Conservation (phyloP, 768 basidiomycete species). For the Chiua virens region DNA sequence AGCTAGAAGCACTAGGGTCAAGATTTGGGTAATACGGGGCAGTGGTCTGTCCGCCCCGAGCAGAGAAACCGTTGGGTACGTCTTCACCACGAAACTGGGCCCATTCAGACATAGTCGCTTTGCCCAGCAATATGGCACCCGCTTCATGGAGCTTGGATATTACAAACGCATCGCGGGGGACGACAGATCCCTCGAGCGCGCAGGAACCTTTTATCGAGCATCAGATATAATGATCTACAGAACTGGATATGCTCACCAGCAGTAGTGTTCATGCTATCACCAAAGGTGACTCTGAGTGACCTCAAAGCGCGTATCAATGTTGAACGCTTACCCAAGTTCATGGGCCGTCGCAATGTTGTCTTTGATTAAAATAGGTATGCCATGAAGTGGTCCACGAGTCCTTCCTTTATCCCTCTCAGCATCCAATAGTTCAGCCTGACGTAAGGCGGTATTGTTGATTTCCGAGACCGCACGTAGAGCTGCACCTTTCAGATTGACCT, state of each 20-base stretch:
- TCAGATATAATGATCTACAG: background rate
- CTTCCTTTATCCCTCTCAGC: constrained; percentile 47
- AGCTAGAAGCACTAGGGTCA: constrained; percentile 41
- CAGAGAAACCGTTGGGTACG: constrained; percentile 44
- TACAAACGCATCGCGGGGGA: constrained; percentile 36
- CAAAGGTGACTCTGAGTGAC: background rate
- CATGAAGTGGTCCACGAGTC: constrained; percentile 51
- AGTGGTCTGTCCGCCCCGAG: constrained; percentile 44
- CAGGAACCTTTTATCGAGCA: constrained; percentile 30
- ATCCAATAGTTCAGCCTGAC: constrained; percentile 51
- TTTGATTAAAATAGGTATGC: constrained; percentile 60
- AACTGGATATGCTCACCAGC: constrained; percentile 38
- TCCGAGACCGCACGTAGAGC: constrained; percentile 59
- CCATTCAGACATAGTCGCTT: constrained; percentile 45
- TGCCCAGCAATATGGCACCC: constrained; percentile 41
- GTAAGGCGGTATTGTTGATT: constrained; percentile 51
- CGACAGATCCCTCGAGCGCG: constrained; percentile 39
- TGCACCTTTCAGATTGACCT: constrained; percentile 65
- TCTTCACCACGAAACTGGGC: constrained; percentile 37
- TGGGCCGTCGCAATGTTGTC: constrained; percentile 39
- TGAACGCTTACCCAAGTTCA: constrained; percentile 23
- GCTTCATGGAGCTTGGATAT: constrained; percentile 31
- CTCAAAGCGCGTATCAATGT: background rate
- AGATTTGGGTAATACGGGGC: constrained; percentile 43
- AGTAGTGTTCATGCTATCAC: constrained; percentile 48